Percentiles rank a stretch among this genome's conserved stretches.
Evolutionary conservation across 164 flowering plant species (phyloP).

Genomic region (Echeveria elegans): DNA sequence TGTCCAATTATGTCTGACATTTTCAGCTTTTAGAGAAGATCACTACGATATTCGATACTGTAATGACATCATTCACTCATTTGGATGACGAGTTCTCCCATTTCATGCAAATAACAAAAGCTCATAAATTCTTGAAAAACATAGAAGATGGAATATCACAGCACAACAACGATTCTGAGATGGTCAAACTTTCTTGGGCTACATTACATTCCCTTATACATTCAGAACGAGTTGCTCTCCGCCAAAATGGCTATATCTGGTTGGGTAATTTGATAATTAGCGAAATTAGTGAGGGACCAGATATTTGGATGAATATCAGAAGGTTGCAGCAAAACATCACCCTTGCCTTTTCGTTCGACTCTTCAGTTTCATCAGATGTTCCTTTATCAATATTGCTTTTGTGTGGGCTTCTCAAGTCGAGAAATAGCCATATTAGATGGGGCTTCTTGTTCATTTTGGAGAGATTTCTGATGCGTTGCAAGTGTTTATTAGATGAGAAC

Average conservation of each 20-base stretch:
- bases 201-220: slow-evolving; percentile 96
- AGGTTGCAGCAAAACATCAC: slow-evolving; percentile 55
- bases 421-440: slow-evolving; percentile 60
- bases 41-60: slow-evolving; percentile 52
- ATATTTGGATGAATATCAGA: slow-evolving; percentile 50
- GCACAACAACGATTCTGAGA: slow-evolving; percentile 21
- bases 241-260: slow-evolving; percentile 93
- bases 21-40: slow-evolving; percentile 78
- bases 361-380: slow-evolving; percentile 42
- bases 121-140: slow-evolving; percentile 41
- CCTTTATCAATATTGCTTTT: slow-evolving; percentile 65
- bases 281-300: slow-evolving; percentile 55
- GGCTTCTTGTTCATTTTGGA: slow-evolving; percentile 88
- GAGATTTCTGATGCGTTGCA: slow-evolving; percentile 82
- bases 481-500: slow-evolving; percentile 71
- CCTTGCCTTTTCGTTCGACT: slow-evolving; percentile 50
- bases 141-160: slow-evolving; percentile 35
- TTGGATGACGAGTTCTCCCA: slow-evolving; percentile 68
- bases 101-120: slow-evolving; percentile 63
- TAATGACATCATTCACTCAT: slow-evolving; percentile 62
- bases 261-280: slow-evolving; percentile 78
- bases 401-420: slow-evolving; percentile 95
- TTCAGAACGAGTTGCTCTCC: slow-evolving; percentile 63
- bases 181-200: slow-evolving; percentile 70
- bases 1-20: slow-evolving; percentile 11